Evolutionary conservation across 805 yeast species (phyloP), one percentile per base, ranked within the genome.

Genomic region (Kurtzmaniella fragi): DNA sequence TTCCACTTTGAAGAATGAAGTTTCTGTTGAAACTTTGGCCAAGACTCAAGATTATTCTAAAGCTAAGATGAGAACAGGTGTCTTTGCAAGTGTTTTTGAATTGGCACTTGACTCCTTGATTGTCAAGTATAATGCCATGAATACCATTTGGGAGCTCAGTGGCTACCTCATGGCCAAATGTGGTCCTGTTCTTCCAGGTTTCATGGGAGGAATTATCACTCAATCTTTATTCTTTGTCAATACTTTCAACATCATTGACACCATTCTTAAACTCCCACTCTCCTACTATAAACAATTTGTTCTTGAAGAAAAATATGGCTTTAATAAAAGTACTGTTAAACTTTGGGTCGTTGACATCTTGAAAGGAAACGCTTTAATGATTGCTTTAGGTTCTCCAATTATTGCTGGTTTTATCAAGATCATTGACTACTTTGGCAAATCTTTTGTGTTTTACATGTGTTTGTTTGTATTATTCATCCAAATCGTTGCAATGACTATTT

Each of bases 261-360:
- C 81, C 2, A 37, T 87, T 2, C 42, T 79, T 25, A 69, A 77
- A 3, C 57, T 84, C 39, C 99, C 99, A 3, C 55, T 81, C 16
- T 70, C 80, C 8, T 80, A 84, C 58, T 90, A 89, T 62, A 68
- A 75, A 42, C 83, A 84, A 51, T 93, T 93, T 66, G 90, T 89
- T 12, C 71, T 93, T 49, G 99, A 93, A 64, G 96, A 91, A 59
- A 78, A 78, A 62, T 91, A 73, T 53, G 99, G 99, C 1, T 93
- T 93, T 68, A 93, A 93, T 68, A 93, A 93, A 62, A 72, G 78
- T 49, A 91, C 97, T 2, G 44, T 72, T 13, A 64, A 69, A 37
- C 67, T 88, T 37, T 93, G 95, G 85, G 40, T 85, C 17, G 56
- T 75, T 17, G 99, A 93, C 60, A 65, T 70, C 45, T 34, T 88